Base-by-base conservation (phyloP, 768 basidiomycete genomes). In the Lactifluus echinatus region DNA sequence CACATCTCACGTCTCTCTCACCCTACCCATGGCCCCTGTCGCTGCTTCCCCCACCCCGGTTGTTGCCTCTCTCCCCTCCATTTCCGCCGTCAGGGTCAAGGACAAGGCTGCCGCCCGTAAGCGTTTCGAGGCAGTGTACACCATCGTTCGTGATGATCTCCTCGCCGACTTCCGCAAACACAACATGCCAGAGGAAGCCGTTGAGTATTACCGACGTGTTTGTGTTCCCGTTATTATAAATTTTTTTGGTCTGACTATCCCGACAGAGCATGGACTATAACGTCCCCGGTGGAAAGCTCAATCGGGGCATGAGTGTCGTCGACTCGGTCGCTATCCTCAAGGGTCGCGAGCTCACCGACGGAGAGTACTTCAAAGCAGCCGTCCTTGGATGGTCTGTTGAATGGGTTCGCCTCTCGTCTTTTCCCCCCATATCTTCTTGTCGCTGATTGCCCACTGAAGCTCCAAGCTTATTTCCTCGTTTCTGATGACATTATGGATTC, bases 401-500 rank as follows among this genome's bases (percentile, higher is more conserved):
- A 72, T 77, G 97, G 60, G 94, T 94, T 61, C 64, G 90, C 79
- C n/a, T n/a, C 19, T 26, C n/a, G n/a, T 28, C 29, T 34, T 53
- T 29, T 37, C 3, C 44, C 1, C 15, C 11, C 24, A 40, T 3
- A 29, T 39, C 21, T 26, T 23, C 40, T 15, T 2, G 1, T 23
- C 34, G 21, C 40, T 60, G 29, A 53, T 46, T 7, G 14, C 2
- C 17, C 14, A 15, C 23, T 31, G 7, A 66, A 95, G 92, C 81
- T 99, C 8, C 95, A 98, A 85, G 93, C 93, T 0, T 96, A 87
- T 73, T 97, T 98, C 85, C 83, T 98, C 55, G 92, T 96, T 55
- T 81, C 91, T 4, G 92, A 99, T 72, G 95, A 98, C 71, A 93
- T 98, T 66, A 99, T 99, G 96, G 95, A 99, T 68, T 70, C 79